Conservation (phyloP, 176 grass and related monocot species). For the Otatea glauca region DNA sequence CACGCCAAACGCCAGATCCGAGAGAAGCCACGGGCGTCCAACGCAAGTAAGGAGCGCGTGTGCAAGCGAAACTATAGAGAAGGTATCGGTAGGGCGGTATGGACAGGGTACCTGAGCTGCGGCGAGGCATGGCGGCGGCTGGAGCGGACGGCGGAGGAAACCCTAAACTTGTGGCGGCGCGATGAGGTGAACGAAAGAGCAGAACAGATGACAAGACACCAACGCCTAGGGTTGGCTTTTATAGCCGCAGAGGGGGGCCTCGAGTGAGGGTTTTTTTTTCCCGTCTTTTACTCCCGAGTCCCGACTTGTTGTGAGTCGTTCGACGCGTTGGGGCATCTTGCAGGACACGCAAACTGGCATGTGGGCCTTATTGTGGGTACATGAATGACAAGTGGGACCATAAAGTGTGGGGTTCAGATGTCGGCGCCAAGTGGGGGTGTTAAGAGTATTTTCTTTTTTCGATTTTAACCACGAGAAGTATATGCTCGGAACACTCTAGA, state of each 20-base stretch:
- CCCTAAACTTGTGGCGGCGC: slow-evolving; percentile 60
- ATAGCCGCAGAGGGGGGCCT: neutral
- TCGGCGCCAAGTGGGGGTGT: neutral
- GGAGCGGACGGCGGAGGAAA: slow-evolving; percentile 36
- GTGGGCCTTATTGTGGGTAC: neutral
- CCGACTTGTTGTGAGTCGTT: neutral
- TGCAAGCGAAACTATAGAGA: neutral
- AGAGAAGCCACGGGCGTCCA: neutral
- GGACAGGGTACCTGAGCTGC: slow-evolving; percentile 55
- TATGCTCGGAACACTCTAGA: slow-evolving; percentile 21
- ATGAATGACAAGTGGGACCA: neutral
- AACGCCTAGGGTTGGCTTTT: slow-evolving; percentile 49
- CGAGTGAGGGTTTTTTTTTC: neutral
- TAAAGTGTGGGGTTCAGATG: neutral
- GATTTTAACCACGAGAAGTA: neutral
- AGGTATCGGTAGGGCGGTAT: neutral
- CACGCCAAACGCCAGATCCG: neutral
- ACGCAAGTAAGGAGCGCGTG: neutral
- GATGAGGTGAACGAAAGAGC: neutral
- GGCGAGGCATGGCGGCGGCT: slow-evolving; percentile 68
- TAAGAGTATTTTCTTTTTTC: neutral
- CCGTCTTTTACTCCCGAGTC: neutral
- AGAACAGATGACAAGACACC: neutral
- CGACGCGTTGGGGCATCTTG: slow-evolving; percentile 12
- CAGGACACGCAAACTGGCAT: slow-evolving; percentile 31